Base-by-base conservation (phyloP, 2,329 filamentous ascomycete genomes). In the Hymenoscyphus occultus region DNA sequence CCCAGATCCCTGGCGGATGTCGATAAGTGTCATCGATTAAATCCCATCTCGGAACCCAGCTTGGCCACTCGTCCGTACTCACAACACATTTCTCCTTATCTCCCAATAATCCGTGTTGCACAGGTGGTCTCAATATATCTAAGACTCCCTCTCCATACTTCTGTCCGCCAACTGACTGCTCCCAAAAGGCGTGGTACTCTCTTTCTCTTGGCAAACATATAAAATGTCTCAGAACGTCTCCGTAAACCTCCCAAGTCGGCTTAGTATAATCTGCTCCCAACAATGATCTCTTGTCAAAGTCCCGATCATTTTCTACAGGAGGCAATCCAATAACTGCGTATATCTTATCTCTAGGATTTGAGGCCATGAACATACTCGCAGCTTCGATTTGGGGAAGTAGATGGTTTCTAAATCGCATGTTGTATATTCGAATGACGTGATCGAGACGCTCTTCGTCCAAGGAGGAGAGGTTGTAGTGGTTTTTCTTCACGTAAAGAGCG, bases 41-140 rank as follows among this genome's bases (percentile, higher is more conserved):
- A 56, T 62, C 45, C 60, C 60, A 56, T 56, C 60, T 22, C 32
- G 60, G 60, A 5, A 62, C 48, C 48, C 60, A 62, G 16, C 9
- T 45, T 14, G 60, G 60, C 12, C 35, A 62, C 4, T 14, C 31
- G 5, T 19, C 45, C 1, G 32, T 14, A 16, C 32, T n/a, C 16
- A 62, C 31, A 28, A 28, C n/a, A 13, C 22, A n/a, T 39, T 62
- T 62, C 32, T 62, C 48, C n/a, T 56, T 35, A 3, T 56, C 16
- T 1, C 6, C 14, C 32, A 56, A 31, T 2, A 62, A 32, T 13
- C 22, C 48, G 31, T 22, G n/a, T 9, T 39, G 3, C 10, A 39
- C 60, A 14, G 35, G 19, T n/a, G 48, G 60, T n/a, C 60, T n/a
- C 13, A 62, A 28, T 28, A 62, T 31, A 62, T 62, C 60, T 28